Base-by-base conservation (phyloP, 345 rosid genomes). In the Boechera stricta region DNA sequence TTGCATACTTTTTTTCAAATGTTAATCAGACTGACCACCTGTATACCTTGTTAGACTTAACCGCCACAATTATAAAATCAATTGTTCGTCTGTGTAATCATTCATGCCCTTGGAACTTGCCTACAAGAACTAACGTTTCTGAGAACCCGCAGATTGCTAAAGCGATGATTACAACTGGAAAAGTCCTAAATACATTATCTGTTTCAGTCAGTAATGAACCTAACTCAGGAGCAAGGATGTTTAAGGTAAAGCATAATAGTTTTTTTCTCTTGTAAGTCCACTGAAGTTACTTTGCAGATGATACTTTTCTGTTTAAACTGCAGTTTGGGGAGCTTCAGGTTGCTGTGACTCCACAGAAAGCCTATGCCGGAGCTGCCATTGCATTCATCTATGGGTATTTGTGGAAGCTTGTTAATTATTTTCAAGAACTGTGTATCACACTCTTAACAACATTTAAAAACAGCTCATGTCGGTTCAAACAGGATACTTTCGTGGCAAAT, bases 301-400 rank as follows among this genome's bases (percentile, higher is more conserved):
- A 67, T 54, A 21, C 39, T 4, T 44, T 35, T 29, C 16, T 51
- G 58, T 77, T 42, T 44, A 29, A 15, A 68, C 32, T 84, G 82
- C 82, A 94, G 98, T 94, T 90, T 83, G 98, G 98, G 82, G 93
- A 90, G 0, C 97, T 92, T 79, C 97, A 94, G 77, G 88, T 94
- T 71, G 93, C 86, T 73, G 75, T 88, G 71, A 94, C 87, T 62
- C 86, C 91, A 6, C 80, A 78, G 74, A 89, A 86, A 79, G 97
- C 97, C 52, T 85, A 87, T 74, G 80, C 83, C 2, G 98, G 98
- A 56, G 93, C 95, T 61, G 84, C 78, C 8, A 86, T 94, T 48
- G 87, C 86, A 57, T 59, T 88, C 69, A 85, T 80, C 51, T 91
- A 86, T 54, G 97, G 96, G 98, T 90, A 90, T 78, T 63, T 82